Evolutionary conservation across 306 rosid species (phyloP), one percentile per base, ranked within the genome.

Genomic region (Acmispon strigosus): DNA sequence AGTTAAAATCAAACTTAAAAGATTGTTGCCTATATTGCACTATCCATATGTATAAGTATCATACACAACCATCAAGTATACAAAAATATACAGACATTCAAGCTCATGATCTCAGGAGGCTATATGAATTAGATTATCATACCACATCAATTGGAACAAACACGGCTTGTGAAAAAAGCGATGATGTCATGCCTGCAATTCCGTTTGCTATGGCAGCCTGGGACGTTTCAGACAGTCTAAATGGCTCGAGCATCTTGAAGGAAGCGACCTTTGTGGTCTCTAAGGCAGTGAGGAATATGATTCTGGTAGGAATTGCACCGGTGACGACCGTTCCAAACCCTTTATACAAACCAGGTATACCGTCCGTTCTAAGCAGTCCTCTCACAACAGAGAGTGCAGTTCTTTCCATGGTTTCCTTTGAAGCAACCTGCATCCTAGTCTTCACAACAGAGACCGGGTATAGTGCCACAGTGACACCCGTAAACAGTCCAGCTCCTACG

Each of bases 91-190:
- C 51, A 65, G 54, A 58, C 57, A 73, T 7, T 39, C 44, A 9
- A 8, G 20, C 15, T 36, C 22, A 16, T 14, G 1, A 42, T 47
- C 47, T 20, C 39, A 74, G 42, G 36, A 74, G 42, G 36, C 62
- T 19, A 44, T 75, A 58, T 32, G 58, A 74, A 27, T 19, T 37
- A 64, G 57, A 71, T 51, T 47, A 39, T 27, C 75, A 41, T 84
- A 93, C 98, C 93, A 93, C 98, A 53, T 93, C 97, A 69, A 90
- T 80, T 11, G 98, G 98, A 63, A 90, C 96, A 80, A 90, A 93
- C 34, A 93, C 87, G 53, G 88, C 77, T 78, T 93, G 98, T 69
- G 98, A 73, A n/a, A 76, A 76, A 74, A 93, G 66, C 0, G 98
- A 83, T 4, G 97, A 87, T 7, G 82, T 39, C 98, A 90, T 84